Percentiles rank a stretch among this genome's conserved stretches.
Evolutionary conservation across 139 green algal species (phyloP).

Genomic region (Asterochloris sp.): DNA sequence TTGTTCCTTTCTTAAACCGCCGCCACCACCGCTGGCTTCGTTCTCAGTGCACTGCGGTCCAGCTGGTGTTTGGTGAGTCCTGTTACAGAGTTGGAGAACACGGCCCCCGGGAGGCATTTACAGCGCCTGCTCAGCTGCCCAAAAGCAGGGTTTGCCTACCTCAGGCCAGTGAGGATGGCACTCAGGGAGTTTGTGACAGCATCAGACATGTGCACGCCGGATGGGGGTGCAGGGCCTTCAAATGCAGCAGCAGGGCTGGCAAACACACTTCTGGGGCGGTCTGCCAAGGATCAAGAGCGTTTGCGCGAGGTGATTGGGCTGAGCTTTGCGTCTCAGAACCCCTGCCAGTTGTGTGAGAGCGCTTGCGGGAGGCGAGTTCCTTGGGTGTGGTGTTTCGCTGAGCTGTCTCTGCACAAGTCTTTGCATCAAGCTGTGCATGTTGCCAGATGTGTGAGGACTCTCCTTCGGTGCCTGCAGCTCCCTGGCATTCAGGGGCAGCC

Average conservation of each 20-base stretch:
- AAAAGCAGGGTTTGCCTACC: not conserved
- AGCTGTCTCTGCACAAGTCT: no score
- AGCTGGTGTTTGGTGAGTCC: not conserved
- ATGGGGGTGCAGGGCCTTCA: slow-evolving; percentile 54
- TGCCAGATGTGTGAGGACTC: no score
- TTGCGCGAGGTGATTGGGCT: slow-evolving; percentile 43
- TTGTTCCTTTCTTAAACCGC: no score
- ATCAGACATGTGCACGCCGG: slow-evolving; percentile 64
- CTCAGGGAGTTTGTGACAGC: slow-evolving; percentile 77
- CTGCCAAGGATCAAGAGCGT: slow-evolving; percentile 69
- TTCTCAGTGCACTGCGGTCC: not conserved
- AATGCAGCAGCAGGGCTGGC: slow-evolving; percentile 75
- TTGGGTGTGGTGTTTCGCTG: no score
- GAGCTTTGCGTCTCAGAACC: no score
- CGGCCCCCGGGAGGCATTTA: not conserved
- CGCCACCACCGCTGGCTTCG: no score
- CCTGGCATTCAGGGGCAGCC: slow-evolving; percentile 20
- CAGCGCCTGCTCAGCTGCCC: not conserved
- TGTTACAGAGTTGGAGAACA: not conserved
- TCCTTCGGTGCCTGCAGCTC: not conserved
- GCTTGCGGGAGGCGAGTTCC: no score
- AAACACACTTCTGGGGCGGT: slow-evolving; percentile 70
- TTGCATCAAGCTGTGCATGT: no score
- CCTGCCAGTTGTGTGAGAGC: not conserved
- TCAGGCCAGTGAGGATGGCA: slow-evolving; percentile 9